Percentiles rank a stretch among this genome's conserved stretches.
Conservation (phyloP, 2,329 filamentous ascomycete species). For the Ophiostoma ips region DNA sequence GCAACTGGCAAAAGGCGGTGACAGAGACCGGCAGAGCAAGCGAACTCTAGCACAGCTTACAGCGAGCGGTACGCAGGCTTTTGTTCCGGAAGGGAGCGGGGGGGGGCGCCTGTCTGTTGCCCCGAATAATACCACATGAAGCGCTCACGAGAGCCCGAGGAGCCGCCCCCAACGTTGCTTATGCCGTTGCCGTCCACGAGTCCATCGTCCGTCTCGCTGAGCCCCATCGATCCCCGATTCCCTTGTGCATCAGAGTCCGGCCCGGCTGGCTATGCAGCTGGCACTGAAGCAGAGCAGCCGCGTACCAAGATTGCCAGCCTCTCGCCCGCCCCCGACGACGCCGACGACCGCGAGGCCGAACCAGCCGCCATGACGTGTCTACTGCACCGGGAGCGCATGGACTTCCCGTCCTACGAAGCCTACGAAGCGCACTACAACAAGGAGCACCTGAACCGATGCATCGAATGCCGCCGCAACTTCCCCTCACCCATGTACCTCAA, state of each 20-base stretch:
- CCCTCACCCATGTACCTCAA: conserved; percentile 68
- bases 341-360: conserved; percentile 15
- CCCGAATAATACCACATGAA: conserved; percentile 30
- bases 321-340: conserved; percentile 28
- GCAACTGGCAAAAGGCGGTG: conserved; percentile 7
- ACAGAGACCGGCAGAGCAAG: neutral
- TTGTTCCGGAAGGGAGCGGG: no score
- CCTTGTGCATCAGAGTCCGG: neutral
- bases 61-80: neutral
- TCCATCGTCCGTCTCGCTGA: neutral
- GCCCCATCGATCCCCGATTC: neutral
- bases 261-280: neutral
- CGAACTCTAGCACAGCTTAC: neutral
- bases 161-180: conserved; percentile 19
- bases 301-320: conserved; percentile 45
- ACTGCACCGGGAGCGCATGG: conserved; percentile 56
- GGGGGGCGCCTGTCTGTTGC: no score
- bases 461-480: conserved; percentile 75
- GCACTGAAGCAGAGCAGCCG: conserved; percentile 13
- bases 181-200: neutral
- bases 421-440: conserved; percentile 81
- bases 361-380: conserved; percentile 57
- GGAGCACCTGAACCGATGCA: conserved; percentile 70
- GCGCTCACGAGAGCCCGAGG: conserved; percentile 47
- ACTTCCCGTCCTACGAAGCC: conserved; percentile 61